phyloP scores from a whole-genome alignment of 805 yeast species.

The Metschnikowia henanensis region DNA sequence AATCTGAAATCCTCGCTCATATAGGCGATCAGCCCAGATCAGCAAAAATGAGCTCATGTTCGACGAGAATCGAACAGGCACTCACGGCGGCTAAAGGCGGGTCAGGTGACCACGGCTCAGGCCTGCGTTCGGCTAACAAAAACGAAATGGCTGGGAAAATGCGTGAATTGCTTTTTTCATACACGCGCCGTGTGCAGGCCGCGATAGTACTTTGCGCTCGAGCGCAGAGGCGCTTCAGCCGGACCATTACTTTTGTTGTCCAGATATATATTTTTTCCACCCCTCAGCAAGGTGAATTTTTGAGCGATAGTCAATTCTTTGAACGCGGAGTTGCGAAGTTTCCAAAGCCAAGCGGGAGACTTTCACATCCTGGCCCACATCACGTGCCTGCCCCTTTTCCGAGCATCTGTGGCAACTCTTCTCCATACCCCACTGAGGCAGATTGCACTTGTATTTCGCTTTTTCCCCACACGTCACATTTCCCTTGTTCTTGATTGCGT shows the following conservation, averaged over 20 bases:
- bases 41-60: too few species aligned
- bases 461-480: background rate
- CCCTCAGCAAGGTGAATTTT: too few species aligned
- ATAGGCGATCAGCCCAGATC: too few species aligned
- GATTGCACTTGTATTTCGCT: background rate
- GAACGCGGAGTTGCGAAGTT: background rate
- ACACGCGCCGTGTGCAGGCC: slow-evolving; percentile 5
- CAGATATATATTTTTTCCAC: too few species aligned
- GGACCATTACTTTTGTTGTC: background rate
- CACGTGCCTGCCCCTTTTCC: background rate
- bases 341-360: background rate
- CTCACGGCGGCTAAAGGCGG: too few species aligned
- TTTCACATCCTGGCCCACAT: background rate
- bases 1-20: too few species aligned
- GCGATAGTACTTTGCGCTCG: slow-evolving; percentile 3
- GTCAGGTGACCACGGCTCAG: too few species aligned
- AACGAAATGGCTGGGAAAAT: slow-evolving; percentile 1
- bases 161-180: slow-evolving; percentile 6
- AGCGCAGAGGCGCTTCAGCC: background rate
- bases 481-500: too few species aligned
- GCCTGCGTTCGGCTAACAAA: background rate
- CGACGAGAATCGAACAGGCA: too few species aligned
- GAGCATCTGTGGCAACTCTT: background rate
- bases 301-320: background rate
- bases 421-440: background rate